A percentile compares a stretch with the other conserved stretches of the same genome.
Conservation (phyloP, 345 rosid genomes). For the Salix brachista region DNA sequence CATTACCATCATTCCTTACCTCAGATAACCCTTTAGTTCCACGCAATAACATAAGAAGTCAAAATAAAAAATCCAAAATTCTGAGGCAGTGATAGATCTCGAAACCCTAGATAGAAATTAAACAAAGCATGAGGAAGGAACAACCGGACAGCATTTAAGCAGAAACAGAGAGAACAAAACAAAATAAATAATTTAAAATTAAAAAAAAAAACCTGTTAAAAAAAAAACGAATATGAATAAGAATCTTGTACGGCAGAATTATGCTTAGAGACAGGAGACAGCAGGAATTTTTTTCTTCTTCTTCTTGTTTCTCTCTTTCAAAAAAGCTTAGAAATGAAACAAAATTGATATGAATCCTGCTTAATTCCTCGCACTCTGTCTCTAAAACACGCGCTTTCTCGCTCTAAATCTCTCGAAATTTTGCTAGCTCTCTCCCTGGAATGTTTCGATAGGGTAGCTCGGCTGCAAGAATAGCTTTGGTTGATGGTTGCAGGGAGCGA, state of each 20-base stretch:
- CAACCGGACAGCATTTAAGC: conserved; percentile 8
- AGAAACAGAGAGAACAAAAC: not conserved
- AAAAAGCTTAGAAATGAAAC: not conserved
- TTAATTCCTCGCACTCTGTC: too few relatives aligned
- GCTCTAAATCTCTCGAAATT: not conserved
- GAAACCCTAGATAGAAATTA: conserved; percentile 1
- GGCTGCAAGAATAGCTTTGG: conserved; percentile 17
- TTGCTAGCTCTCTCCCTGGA: not conserved
- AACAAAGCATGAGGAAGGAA: not conserved
- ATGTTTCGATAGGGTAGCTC: conserved; percentile 16
- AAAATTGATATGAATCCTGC: conserved; percentile 3
- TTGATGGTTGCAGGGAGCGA: conserved; percentile 10
- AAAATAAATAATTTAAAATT: not conserved
- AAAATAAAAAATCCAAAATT: conserved; percentile 14
- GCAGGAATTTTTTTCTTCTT: not conserved
- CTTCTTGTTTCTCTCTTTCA: not conserved
- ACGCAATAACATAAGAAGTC: conserved; percentile 12
- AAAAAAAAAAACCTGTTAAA: conserved; percentile 20
- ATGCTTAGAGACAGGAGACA: not conserved
- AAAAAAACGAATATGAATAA: conserved; percentile 18
- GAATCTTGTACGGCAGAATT: not conserved
- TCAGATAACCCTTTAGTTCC: conserved; percentile 18
- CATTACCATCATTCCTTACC: conserved; percentile 12
- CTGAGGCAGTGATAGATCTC: conserved; percentile 13
- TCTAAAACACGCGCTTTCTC: conserved; percentile 16